Conservation (phyloP, 208 protist species). For the Crithidia acanthocephali region DNA sequence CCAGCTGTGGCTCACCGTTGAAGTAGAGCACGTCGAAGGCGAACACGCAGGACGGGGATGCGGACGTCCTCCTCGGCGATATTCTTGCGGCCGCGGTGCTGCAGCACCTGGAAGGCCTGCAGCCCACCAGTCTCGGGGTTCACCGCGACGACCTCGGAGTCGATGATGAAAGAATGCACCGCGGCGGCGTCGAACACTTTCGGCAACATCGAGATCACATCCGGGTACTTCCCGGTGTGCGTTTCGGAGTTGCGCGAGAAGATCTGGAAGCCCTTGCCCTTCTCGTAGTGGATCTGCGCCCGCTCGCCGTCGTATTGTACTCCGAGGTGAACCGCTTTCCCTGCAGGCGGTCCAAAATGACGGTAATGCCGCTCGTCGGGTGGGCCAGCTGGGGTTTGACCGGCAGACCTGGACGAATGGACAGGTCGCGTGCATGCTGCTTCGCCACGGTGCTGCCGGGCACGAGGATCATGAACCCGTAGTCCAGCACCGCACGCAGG, state of each 20-base stretch:
- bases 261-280: constrained; percentile 89
- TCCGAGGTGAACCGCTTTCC: constrained; percentile 97
- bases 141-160: constrained; percentile 98
- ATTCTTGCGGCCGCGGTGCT: constrained; percentile 92
- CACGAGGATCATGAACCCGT: constrained; percentile 82
- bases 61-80: constrained; percentile 92
- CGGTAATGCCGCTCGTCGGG: constrained; percentile 95
- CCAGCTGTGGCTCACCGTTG: constrained; percentile 94
- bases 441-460: constrained; percentile 48
- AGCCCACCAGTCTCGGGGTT: constrained; percentile 91
- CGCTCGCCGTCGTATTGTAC: constrained; percentile 99
- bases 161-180: constrained; percentile 98
- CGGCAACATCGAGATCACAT: constrained; percentile 93
- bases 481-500: constrained; percentile 58
- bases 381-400: constrained; percentile 99
- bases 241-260: constrained; percentile 99
- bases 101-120: constrained; percentile 96
- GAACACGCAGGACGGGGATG: constrained; percentile 98
- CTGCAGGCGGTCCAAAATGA: constrained; percentile 86
- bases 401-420: constrained; percentile 93
- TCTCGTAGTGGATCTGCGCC: constrained; percentile 94
- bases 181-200: constrained; percentile 45
- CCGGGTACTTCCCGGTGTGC: constrained; percentile 98
- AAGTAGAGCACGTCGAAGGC: constrained; percentile 99
- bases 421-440: constrained; percentile 53